Percentiles rank a stretch among this genome's conserved stretches.
Evolutionary conservation across 306 rosid species (phyloP).

Genomic region (Hylodesmum podocarpum): DNA sequence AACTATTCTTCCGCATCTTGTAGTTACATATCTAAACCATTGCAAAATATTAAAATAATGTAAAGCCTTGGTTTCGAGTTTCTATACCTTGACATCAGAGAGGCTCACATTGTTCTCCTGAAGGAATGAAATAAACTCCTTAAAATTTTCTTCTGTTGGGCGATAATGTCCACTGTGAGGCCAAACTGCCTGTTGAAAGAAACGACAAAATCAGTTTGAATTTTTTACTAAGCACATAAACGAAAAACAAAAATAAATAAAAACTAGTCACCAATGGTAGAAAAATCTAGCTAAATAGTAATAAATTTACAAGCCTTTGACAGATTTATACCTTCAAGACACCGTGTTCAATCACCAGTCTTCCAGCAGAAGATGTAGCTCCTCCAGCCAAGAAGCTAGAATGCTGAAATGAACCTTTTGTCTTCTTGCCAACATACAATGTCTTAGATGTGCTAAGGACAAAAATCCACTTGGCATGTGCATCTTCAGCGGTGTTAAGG

Average conservation of each 20-base stretch:
- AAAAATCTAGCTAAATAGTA: conserved; percentile 7
- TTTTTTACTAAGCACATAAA: conserved; percentile 4
- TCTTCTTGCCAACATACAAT: conserved; percentile 87
- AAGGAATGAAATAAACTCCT: conserved; percentile 83
- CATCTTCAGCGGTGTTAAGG: conserved; percentile 54
- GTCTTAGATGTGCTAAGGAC: conserved; percentile 88
- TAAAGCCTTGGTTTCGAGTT: background rate
- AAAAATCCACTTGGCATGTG: conserved; percentile 86
- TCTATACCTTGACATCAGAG: conserved; percentile 79
- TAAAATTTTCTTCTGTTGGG: conserved; percentile 84
- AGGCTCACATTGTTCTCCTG: conserved; percentile 80
- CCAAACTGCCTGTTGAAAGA: conserved; percentile 85
- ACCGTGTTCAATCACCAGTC: conserved; percentile 82
- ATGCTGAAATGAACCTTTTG: conserved; percentile 93
- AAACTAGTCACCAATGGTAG: background rate
- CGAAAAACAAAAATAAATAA: background rate
- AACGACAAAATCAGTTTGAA: conserved; percentile 32
- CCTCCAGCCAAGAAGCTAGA: conserved; percentile 99
- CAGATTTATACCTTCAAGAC: conserved; percentile 66
- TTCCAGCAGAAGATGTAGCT: conserved; percentile 97
- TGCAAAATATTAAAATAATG: background rate
- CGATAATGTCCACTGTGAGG: conserved; percentile 98
- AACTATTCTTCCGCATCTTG: conserved; percentile 1
- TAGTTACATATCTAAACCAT: conserved; percentile 9
- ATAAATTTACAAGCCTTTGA: background rate